Percentiles rank a stretch among this genome's conserved stretches.
These are phyloP conservation scores for Linnemannia elongata DNA, from an alignment of 192 early-diverging fungal genomes.

Conservation along the genomic window DNA sequence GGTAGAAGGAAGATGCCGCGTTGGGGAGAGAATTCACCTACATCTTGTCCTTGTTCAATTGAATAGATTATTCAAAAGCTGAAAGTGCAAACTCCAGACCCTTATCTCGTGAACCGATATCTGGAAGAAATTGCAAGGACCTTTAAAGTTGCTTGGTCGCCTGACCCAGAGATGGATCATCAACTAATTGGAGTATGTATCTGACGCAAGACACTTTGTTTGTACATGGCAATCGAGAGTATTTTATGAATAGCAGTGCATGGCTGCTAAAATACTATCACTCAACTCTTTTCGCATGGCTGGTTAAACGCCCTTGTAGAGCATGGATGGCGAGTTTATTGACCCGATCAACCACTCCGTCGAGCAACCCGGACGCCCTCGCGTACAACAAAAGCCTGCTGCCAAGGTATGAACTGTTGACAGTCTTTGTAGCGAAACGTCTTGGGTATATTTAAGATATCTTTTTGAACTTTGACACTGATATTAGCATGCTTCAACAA, in stretches of 20 bases:
- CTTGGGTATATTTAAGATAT: background rate
- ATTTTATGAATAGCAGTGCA: background rate
- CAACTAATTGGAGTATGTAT: constrained; percentile 52
- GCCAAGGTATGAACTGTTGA: constrained; percentile 11
- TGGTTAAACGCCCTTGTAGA: constrained; percentile 2
- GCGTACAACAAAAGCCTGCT: background rate
- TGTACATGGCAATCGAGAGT: background rate
- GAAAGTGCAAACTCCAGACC: constrained; percentile 81
- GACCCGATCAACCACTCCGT: constrained; percentile 39
- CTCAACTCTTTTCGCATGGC: background rate
- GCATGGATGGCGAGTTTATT: constrained; percentile 43
- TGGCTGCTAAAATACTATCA: background rate
- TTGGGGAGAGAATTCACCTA: background rate
- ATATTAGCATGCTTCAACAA: too few relatives aligned
- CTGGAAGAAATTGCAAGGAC: constrained; percentile 90
- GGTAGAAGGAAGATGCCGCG: too few relatives aligned
- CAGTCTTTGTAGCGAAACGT: background rate
- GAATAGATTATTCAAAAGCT: constrained; percentile 86
- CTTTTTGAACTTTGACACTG: background rate
- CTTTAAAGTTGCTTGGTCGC: constrained; percentile 81
- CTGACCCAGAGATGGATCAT: constrained; percentile 61
- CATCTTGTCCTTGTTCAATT: background rate
- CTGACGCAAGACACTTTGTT: background rate
- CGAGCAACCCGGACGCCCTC: constrained; percentile 22
- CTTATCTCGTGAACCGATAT: constrained; percentile 86